Evolutionary conservation across 805 yeast species (phyloP).

Genomic region (Candida schatavii): DNA sequence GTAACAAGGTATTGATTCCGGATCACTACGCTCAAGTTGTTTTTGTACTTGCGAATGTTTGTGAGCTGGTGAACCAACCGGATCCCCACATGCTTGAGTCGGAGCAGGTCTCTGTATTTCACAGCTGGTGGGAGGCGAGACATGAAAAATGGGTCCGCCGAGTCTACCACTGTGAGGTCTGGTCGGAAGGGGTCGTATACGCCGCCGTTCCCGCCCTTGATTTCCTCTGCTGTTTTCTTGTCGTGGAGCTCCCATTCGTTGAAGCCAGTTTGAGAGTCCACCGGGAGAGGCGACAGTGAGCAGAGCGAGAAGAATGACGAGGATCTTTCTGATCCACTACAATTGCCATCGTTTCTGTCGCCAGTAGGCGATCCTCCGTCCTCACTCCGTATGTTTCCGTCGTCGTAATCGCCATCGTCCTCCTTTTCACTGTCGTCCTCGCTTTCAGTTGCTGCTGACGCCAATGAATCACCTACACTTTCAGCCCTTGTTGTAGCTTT

Average conservation of each 20-base stretch:
- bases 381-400: no score
- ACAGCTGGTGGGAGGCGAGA: constrained; percentile 31
- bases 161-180: constrained; percentile 10
- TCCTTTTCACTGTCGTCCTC: constrained; percentile 3
- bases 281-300: neutral
- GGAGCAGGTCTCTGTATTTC: constrained; percentile 33
- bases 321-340: neutral
- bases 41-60: constrained; percentile 37
- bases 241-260: constrained; percentile 9
- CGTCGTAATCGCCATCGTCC: neutral
- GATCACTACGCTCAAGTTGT: constrained; percentile 32
- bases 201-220: constrained; percentile 9
- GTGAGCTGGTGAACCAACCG: constrained; percentile 18
- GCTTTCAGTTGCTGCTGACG: neutral
- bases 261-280: constrained; percentile 1
- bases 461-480: neutral
- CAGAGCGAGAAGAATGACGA: neutral
- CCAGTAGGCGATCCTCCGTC: neutral
- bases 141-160: constrained; percentile 14
- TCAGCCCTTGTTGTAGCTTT: neutral
- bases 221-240: constrained; percentile 1
- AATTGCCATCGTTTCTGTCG: neutral
- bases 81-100: constrained; percentile 21
- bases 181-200: constrained; percentile 13
- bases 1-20: constrained; percentile 23